A percentile compares a stretch with the other conserved stretches of the same genome.
phyloP scores from a whole-genome alignment of 192 early-diverging fungal genomes.

The Diversispora eburnea region DNA sequence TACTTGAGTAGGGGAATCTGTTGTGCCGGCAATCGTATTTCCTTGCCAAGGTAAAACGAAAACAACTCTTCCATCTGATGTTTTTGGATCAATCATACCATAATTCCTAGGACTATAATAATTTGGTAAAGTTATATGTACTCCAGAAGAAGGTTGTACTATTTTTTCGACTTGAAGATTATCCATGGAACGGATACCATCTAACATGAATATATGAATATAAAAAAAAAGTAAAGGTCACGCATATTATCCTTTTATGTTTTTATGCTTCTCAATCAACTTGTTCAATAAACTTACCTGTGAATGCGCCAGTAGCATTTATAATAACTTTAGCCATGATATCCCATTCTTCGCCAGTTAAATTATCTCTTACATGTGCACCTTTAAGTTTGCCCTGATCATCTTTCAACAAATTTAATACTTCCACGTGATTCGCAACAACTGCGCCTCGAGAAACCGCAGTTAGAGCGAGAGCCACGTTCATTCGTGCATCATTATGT shows the following conservation, averaged over 20 bases:
- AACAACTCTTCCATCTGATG: conserved; percentile 92
- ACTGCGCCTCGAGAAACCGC: conserved; percentile 87
- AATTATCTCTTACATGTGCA: conserved; percentile 73
- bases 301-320: conserved; percentile 84
- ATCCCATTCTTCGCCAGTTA: conserved; percentile 84
- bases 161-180: conserved; percentile 71
- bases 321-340: conserved; percentile 90
- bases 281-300: conserved; percentile 29
- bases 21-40: conserved; percentile 93
- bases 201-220: conserved; percentile 30
- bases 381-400: conserved; percentile 65
- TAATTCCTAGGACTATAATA: conserved; percentile 93
- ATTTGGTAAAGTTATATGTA: conserved; percentile 91
- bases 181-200: conserved; percentile 90
- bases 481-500: conserved; percentile 97
- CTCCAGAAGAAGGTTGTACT: conserved; percentile 90
- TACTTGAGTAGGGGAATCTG: conserved; percentile 85
- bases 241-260: background rate
- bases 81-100: conserved; percentile 92
- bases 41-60: conserved; percentile 99
- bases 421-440: conserved; percentile 91
- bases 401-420: conserved; percentile 66
- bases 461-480: conserved; percentile 87
- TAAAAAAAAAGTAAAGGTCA: background rate
- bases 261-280: background rate